Evolutionary conservation across 129 eudicot species (phyloP).

Genomic region (Flaveria trinervia): DNA sequence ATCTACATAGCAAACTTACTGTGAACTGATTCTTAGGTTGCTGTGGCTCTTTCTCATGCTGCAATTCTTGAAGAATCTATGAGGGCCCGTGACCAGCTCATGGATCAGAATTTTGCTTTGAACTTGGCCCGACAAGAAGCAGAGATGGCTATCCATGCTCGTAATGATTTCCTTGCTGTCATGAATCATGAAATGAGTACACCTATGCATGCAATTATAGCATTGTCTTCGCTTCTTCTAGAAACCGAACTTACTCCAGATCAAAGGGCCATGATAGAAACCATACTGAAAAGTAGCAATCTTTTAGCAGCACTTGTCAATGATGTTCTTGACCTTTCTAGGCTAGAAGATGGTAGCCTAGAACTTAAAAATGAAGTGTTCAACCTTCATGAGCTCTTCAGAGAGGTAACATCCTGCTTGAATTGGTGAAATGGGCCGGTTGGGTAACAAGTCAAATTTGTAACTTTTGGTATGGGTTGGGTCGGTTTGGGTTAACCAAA

Average conservation of each 20-base stretch:
- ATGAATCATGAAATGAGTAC: constrained; percentile 74
- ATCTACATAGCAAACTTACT: constrained; percentile 20
- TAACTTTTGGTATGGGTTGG: neutral
- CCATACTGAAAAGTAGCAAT: constrained; percentile 59
- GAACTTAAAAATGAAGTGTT: constrained; percentile 43
- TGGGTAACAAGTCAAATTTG: neutral
- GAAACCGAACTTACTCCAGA: constrained; percentile 66
- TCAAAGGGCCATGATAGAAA: constrained; percentile 65
- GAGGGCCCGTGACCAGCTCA: constrained; percentile 65
- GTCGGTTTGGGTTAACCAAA: neutral
- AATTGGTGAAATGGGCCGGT: neutral
- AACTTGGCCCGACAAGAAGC: constrained; percentile 65
- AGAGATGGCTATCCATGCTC: constrained; percentile 72
- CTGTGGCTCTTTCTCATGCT: constrained; percentile 80
- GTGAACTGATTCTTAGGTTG: constrained; percentile 42
- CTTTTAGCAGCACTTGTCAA: constrained; percentile 58
- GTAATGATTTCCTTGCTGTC: constrained; percentile 60
- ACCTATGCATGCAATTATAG: constrained; percentile 61
- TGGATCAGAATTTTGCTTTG: constrained; percentile 63
- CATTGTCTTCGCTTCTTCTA: constrained; percentile 53
- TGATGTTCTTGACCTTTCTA: constrained; percentile 69
- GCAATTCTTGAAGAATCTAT: constrained; percentile 67
- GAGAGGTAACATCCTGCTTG: constrained; percentile 43
- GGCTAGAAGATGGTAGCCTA: constrained; percentile 68
- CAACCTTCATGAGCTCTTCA: constrained; percentile 50